These are phyloP conservation scores for Aquilaria sinensis DNA, from an alignment of 345 rosid genomes.

Conservation along the genomic window DNA sequence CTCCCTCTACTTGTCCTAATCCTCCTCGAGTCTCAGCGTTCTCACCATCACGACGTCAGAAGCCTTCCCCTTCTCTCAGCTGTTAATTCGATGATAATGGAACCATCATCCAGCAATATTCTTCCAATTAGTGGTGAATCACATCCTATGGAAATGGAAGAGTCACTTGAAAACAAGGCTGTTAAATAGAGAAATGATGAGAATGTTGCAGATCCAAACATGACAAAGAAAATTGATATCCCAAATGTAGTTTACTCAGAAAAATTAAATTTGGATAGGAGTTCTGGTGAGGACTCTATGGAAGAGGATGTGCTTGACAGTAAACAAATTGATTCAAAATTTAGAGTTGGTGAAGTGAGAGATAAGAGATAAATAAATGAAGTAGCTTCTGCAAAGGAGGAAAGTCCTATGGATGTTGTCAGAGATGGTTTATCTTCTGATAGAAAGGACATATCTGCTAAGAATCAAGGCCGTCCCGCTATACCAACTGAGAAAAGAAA, in stretches of 20 bases:
- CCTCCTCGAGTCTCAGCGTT: no score
- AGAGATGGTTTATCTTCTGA: constrained; percentile 35
- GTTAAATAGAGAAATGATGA: constrained; percentile 57
- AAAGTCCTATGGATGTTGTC: constrained; percentile 35
- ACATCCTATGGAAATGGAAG: constrained; percentile 89
- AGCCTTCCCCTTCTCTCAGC: constrained; percentile 2
- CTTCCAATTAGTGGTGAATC: constrained; percentile 61
- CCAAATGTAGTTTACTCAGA: constrained; percentile 72
- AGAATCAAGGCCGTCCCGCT: constrained; percentile 25
- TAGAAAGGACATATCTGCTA: constrained; percentile 31
- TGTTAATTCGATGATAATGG: constrained; percentile 75
- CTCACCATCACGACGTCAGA: no score
- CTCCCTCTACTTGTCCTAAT: no score
- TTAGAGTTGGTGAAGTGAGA: constrained; percentile 43
- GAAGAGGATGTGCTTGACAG: constrained; percentile 83
- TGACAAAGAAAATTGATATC: constrained; percentile 57
- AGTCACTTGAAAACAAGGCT: constrained; percentile 63
- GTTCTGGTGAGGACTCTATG: constrained; percentile 97
- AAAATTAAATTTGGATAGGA: constrained; percentile 88
- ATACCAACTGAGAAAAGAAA: constrained; percentile 73
- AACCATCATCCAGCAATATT: constrained; percentile 60
- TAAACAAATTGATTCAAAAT: constrained; percentile 66
- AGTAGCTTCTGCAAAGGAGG: constrained; percentile 32
- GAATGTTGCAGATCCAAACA: constrained; percentile 56
- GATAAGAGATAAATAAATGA: constrained; percentile 45